Conservation (phyloP, 495 filamentous ascomycete species). For the Aspergillus ostianus region DNA sequence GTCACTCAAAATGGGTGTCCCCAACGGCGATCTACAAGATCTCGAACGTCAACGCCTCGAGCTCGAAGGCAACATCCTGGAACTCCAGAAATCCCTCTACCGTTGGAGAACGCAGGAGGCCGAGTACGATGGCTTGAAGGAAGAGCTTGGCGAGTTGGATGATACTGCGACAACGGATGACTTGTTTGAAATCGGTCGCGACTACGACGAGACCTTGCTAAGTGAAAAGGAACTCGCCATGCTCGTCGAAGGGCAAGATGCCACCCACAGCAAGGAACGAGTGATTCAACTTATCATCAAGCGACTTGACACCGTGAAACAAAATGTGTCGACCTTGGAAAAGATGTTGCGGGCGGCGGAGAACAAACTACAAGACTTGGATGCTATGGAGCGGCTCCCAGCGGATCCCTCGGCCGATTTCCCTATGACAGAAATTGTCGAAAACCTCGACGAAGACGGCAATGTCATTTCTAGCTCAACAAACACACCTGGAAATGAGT, state of each 20-base stretch:
- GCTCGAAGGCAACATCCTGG: conserved; percentile 71
- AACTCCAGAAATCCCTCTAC: conserved; percentile 71
- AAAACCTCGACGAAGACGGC: conserved; percentile 89
- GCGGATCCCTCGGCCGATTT: conserved; percentile 40
- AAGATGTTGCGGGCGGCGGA: conserved; percentile 69
- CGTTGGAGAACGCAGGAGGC: conserved; percentile 89
- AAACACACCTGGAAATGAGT: conserved; percentile 58
- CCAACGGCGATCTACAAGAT: conserved; percentile 32
- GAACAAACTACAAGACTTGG: conserved; percentile 58
- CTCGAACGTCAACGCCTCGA: conserved; percentile 73
- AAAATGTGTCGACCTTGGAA: conserved; percentile 65
- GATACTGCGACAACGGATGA: conserved; percentile 49
- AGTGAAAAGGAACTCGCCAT: conserved; percentile 52
- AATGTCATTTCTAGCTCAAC: conserved; percentile 70
- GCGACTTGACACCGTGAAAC: conserved; percentile 81
- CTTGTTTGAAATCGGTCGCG: conserved; percentile 46
- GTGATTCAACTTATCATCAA: conserved; percentile 68
- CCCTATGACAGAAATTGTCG: conserved; percentile 81
- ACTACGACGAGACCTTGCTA: conserved; percentile 54
- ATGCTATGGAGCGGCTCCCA: conserved; percentile 27
- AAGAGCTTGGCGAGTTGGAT: conserved; percentile 63
- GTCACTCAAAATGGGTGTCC: conserved; percentile 32
- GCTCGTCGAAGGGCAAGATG: conserved; percentile 36
- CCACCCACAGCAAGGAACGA: conserved; percentile 51
- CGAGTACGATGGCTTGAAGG: conserved; percentile 85